A percentile compares a stretch with the other conserved stretches of the same genome.
These are phyloP conservation scores for Globisporangium spiculum DNA, from an alignment of 352 stramenopile genomes.

Conservation along the genomic window DNA sequence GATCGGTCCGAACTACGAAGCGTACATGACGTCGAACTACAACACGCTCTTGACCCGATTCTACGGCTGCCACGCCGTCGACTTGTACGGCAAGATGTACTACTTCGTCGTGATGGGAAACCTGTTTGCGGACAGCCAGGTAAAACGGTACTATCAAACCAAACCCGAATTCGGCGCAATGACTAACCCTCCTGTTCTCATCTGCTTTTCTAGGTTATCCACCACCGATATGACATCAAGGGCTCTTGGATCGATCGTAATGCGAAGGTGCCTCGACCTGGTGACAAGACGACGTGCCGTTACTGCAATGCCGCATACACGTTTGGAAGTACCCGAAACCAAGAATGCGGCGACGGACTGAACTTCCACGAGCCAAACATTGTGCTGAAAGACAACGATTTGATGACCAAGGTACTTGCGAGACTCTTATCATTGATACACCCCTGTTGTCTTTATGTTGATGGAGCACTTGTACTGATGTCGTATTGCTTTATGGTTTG, in stretches of 20 bases:
- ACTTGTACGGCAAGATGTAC: conserved; percentile 89
- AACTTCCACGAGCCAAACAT: conserved; percentile 89
- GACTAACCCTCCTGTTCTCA: background rate
- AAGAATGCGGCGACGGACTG: conserved; percentile 79
- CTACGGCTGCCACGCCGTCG: conserved; percentile 87
- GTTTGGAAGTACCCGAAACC: conserved; percentile 82
- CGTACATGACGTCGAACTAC: conserved; percentile 81
- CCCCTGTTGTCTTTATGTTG: background rate
- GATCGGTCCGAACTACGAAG: conserved; percentile 83
- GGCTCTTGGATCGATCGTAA: conserved; percentile 88
- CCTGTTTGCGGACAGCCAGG: conserved; percentile 83
- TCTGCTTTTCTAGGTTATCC: conserved; percentile 34
- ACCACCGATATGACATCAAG: conserved; percentile 92
- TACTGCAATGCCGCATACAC: conserved; percentile 89
- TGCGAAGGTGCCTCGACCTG: conserved; percentile 74
- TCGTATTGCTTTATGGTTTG: background rate
- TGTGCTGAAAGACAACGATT: conserved; percentile 87
- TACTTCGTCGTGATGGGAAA: conserved; percentile 94
- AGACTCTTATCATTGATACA: background rate
- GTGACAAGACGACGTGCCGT: conserved; percentile 76
- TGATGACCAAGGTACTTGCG: conserved; percentile 77
- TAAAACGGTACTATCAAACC: conserved; percentile 8
- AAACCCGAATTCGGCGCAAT: background rate
- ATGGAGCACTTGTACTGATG: background rate
- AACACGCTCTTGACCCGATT: conserved; percentile 87